These are phyloP conservation scores for Starmerella sp. DNA, from an alignment of 805 yeast genomes.

Conservation along the genomic window DNA sequence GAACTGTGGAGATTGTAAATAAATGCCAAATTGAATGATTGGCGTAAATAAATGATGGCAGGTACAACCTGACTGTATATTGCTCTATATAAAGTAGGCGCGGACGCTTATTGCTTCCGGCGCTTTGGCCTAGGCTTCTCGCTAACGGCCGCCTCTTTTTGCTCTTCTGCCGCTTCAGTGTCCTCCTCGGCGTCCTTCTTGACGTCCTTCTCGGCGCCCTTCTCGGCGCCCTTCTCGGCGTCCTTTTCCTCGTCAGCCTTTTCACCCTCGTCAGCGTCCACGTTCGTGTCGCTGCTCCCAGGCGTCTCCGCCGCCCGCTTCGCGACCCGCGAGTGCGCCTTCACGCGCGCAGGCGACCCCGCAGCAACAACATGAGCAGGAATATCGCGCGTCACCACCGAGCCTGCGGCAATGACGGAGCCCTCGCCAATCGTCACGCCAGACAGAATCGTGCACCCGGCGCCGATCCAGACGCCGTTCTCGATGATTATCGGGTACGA, in stretches of 20 bases:
- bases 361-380: constrained; percentile 46
- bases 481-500: constrained; percentile 50
- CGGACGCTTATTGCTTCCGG: not conserved
- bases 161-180: not conserved
- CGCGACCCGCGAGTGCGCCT: constrained; percentile 1
- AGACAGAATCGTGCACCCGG: constrained; percentile 42
- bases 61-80: no score
- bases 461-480: constrained; percentile 58
- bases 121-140: not conserved
- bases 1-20: no score
- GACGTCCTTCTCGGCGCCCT: not conserved
- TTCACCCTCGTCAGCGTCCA: not conserved
- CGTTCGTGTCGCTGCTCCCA: not conserved
- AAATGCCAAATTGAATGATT: no score
- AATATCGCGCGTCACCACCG: constrained; percentile 48
- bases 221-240: not conserved
- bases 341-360: constrained; percentile 50
- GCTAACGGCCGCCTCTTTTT: not conserved
- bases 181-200: not conserved
- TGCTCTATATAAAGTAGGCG: no score
- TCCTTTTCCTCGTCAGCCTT: not conserved
- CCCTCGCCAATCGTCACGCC: constrained; percentile 57
- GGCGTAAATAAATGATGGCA: no score
- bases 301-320: not conserved
- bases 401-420: constrained; percentile 54